Conservation (phyloP, 352 stramenopile species). For the Phytophthora megakarya region DNA sequence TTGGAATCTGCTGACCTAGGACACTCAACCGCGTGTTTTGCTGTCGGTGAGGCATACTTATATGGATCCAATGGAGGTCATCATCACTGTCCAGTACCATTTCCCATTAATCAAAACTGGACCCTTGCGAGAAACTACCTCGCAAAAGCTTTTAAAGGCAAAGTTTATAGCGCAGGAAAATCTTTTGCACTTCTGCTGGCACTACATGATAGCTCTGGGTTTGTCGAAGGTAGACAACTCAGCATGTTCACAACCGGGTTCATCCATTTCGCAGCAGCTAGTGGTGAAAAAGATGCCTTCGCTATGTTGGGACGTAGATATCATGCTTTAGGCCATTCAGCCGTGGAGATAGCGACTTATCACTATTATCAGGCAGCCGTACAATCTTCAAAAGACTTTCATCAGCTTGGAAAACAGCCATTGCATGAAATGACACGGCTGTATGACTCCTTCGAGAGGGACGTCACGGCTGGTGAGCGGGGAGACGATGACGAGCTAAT, state of each 20-base stretch:
- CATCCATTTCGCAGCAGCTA: slow-evolving; percentile 54
- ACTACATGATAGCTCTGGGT: neutral
- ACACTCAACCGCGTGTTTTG: slow-evolving; percentile 29
- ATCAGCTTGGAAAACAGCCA: slow-evolving; percentile 76
- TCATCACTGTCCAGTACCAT: slow-evolving; percentile 16
- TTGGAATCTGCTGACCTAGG: slow-evolving; percentile 44
- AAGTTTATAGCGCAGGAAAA: slow-evolving; percentile 32
- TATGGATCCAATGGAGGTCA: slow-evolving; percentile 35
- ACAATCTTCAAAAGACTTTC: slow-evolving; percentile 53
- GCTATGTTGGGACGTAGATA: slow-evolving; percentile 64
- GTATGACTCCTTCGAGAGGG: slow-evolving; percentile 67
- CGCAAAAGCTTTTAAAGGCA: slow-evolving; percentile 21
- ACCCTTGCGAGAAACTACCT: slow-evolving; percentile 25
- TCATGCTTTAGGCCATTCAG: neutral
- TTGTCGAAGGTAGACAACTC: neutral
- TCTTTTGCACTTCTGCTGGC: slow-evolving; percentile 32
- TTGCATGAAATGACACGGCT: slow-evolving; percentile 78
- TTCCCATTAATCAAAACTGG: slow-evolving; percentile 29
- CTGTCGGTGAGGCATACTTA: slow-evolving; percentile 43
- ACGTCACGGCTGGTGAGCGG: slow-evolving; percentile 36
- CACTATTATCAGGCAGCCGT: slow-evolving; percentile 67
- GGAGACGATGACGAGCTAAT: slow-evolving; percentile 89
- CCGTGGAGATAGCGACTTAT: slow-evolving; percentile 49
- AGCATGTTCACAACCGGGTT: slow-evolving; percentile 41
- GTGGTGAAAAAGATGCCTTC: slow-evolving; percentile 50